Percentiles rank a stretch among this genome's conserved stretches.
These are phyloP conservation scores for Suillus fuscotomentosus DNA, from an alignment of 768 basidiomycete species.

Conservation along the genomic window DNA sequence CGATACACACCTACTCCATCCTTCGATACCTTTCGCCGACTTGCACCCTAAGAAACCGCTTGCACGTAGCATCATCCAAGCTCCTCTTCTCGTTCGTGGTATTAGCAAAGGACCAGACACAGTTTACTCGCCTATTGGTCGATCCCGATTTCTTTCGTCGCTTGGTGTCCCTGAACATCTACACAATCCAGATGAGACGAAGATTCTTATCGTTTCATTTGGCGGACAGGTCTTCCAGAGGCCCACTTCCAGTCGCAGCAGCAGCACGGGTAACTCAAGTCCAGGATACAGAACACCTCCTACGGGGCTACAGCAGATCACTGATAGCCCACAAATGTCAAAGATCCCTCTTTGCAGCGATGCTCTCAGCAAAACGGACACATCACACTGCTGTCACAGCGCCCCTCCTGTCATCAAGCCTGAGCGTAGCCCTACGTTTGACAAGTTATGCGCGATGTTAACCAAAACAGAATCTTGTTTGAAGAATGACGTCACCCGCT, in stretches of 20 bases:
- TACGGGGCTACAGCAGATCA: background rate
- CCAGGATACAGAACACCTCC: slow-evolving; percentile 24
- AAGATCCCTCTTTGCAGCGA: slow-evolving; percentile 16
- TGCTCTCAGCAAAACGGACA: slow-evolving; percentile 32
- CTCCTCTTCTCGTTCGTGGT: slow-evolving; percentile 72
- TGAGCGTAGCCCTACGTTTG: background rate
- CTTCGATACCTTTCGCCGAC: slow-evolving; percentile 40
- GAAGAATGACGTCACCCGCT: background rate
- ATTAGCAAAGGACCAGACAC: slow-evolving; percentile 36
- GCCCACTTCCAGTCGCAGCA: slow-evolving; percentile 31
- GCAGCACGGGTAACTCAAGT: slow-evolving; percentile 36
- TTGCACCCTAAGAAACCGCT: slow-evolving; percentile 12
- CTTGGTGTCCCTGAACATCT: slow-evolving; percentile 57
- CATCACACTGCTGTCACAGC: slow-evolving; percentile 53
- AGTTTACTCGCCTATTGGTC: slow-evolving; percentile 53
- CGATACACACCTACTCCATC: slow-evolving; percentile 34
- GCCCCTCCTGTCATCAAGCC: slow-evolving; percentile 48
- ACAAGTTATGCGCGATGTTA: background rate
- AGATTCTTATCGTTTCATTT: slow-evolving; percentile 76
- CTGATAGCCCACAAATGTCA: background rate
- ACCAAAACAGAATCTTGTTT: background rate
- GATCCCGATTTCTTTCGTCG: slow-evolving; percentile 50
- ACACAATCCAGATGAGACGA: slow-evolving; percentile 47
- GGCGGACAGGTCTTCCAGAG: slow-evolving; percentile 73
- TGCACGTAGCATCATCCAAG: slow-evolving; percentile 41